Percentiles rank a stretch among this genome's conserved stretches.
These are phyloP conservation scores for Penicillium paneum DNA, from an alignment of 2,329 filamentous ascomycete species.

Conservation along the genomic window DNA sequence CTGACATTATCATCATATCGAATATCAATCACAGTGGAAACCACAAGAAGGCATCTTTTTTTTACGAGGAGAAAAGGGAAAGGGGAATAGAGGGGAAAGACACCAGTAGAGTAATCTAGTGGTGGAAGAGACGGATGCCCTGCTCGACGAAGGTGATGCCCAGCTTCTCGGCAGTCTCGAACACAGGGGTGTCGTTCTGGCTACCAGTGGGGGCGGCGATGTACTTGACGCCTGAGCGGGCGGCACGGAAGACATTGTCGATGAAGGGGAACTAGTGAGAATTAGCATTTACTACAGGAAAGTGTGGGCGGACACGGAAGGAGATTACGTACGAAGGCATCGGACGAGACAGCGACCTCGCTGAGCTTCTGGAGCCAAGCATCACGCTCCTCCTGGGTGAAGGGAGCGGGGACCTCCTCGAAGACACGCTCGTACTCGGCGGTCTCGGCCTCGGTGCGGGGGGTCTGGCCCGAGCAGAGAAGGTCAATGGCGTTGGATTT, in stretches of 20 bases:
- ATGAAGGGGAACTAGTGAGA: slow-evolving; percentile 78
- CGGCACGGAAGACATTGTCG: slow-evolving; percentile 93
- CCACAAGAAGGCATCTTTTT: slow-evolving; percentile 11
- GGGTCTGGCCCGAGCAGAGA: slow-evolving; percentile 85
- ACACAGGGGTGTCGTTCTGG: slow-evolving; percentile 48
- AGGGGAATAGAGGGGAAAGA: neutral
- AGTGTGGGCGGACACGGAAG: neutral
- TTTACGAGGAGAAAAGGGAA: slow-evolving; percentile 5
- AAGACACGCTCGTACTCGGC: slow-evolving; percentile 86
- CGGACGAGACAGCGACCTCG: slow-evolving; percentile 79
- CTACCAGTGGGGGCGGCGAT: slow-evolving; percentile 87
- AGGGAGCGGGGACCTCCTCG: slow-evolving; percentile 78
- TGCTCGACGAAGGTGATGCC: slow-evolving; percentile 96
- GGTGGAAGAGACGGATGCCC: slow-evolving; percentile 89
- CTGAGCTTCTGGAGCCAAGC: slow-evolving; percentile 78
- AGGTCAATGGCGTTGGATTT: slow-evolving; percentile 98
- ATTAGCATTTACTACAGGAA: neutral
- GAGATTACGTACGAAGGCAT: slow-evolving; percentile 75
- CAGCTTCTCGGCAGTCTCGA: slow-evolving; percentile 86
- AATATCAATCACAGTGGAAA: slow-evolving; percentile 8
- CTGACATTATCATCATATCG: slow-evolving; percentile 27
- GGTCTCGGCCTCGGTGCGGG: slow-evolving; percentile 76
- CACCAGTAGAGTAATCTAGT: slow-evolving; percentile 55
- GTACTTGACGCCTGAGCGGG: slow-evolving; percentile 88
- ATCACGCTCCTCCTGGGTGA: slow-evolving; percentile 78